Percentiles rank a stretch among this genome's conserved stretches.
phyloP scores from a whole-genome alignment of 2,329 filamentous ascomycete genomes.

The Chlorencoelia australis region DNA sequence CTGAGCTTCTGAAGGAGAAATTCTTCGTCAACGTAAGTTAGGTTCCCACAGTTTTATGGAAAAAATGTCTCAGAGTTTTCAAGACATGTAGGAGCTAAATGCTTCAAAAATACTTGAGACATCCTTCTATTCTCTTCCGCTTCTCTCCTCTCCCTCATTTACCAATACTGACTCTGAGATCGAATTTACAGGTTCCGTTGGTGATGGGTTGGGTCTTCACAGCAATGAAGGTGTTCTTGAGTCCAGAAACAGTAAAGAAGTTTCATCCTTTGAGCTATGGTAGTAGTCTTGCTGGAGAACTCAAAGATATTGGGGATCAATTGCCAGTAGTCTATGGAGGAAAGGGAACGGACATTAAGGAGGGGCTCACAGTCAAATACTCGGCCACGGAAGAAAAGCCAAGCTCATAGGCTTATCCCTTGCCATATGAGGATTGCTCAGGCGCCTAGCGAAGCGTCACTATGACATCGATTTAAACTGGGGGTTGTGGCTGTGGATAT shows the following conservation, averaged over 20 bases:
- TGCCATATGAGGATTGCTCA: too few relatives aligned
- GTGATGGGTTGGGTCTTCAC: slow-evolving; percentile 84
- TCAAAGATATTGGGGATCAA: slow-evolving; percentile 46
- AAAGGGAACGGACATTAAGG: slow-evolving; percentile 40
- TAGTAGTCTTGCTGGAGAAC: slow-evolving; percentile 52
- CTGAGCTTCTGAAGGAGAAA: slow-evolving; percentile 81
- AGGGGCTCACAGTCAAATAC: slow-evolving; percentile 26
- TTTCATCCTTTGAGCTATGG: slow-evolving; percentile 73
- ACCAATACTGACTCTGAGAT: background rate
- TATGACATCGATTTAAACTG: too few relatives aligned
- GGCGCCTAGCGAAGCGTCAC: too few relatives aligned
- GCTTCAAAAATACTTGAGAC: too few relatives aligned
- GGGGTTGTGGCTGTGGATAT: too few relatives aligned
- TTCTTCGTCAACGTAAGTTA: slow-evolving; percentile 97
- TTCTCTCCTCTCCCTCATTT: too few relatives aligned
- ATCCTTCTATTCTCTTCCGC: too few relatives aligned
- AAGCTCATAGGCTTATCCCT: too few relatives aligned
- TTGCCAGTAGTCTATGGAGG: slow-evolving; percentile 76
- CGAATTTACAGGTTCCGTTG: slow-evolving; percentile 54
- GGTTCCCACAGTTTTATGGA: too few relatives aligned
- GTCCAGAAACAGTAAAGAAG: slow-evolving; percentile 65
- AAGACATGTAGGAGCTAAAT: too few relatives aligned
- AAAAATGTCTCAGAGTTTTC: too few relatives aligned
- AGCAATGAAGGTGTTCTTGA: slow-evolving; percentile 66
- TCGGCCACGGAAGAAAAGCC: slow-evolving; percentile 7